phyloP scores from a whole-genome alignment of 306 rosid genomes.

The Abrus pulchellus region DNA sequence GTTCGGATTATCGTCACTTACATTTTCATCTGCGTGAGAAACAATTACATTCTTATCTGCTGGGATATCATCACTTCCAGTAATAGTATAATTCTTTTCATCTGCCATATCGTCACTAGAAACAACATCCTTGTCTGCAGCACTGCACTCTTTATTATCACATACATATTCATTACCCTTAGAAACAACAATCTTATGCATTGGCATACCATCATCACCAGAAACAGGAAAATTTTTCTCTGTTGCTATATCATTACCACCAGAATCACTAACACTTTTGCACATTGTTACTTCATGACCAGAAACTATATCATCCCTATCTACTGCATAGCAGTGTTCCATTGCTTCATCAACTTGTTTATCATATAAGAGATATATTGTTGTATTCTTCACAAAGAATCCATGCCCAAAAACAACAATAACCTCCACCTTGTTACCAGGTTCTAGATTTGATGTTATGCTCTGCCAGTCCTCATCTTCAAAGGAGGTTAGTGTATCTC shows the following conservation, averaged over 20 bases:
- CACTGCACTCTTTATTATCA: no score
- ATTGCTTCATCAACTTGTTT: neutral
- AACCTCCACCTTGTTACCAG: neutral
- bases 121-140: no score
- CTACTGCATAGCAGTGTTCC: neutral
- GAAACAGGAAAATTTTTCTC: no score
- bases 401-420: neutral
- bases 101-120: no score
- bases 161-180: no score
- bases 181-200: no score
- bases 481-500: neutral
- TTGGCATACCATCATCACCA: no score
- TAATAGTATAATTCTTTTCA: no score
- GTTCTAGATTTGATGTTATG: neutral
- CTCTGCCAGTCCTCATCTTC: neutral
- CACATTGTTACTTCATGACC: neutral
- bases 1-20: neutral
- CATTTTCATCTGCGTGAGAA: neutral
- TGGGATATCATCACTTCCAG: no score
- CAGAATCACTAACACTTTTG: no score
- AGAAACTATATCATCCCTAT: neutral
- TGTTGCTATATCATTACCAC: no score
- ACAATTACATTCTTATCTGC: neutral
- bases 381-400: neutral
- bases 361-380: slow-evolving; percentile 6